Evolutionary conservation across 345 rosid genomes (phyloP).

Genomic region (Kandelia obovata): DNA sequence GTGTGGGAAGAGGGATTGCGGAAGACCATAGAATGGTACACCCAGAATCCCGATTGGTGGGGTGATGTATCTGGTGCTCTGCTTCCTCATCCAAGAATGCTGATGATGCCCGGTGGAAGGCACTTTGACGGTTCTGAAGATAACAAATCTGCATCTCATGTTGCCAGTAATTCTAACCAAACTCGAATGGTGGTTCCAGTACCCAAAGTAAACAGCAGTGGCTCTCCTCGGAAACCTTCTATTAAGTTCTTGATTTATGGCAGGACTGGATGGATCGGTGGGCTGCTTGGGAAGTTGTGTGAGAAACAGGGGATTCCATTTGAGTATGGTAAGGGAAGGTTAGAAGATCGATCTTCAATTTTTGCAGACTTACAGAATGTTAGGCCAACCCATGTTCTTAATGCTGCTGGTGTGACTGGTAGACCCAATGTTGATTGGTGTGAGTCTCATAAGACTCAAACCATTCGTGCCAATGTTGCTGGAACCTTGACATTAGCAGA

Average conservation of each 20-base stretch:
- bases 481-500: constrained; percentile 78
- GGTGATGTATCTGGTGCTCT: constrained; percentile 55
- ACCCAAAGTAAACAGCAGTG: constrained; percentile 25
- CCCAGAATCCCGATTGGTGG: constrained; percentile 44
- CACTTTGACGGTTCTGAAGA: constrained; percentile 36
- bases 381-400: constrained; percentile 78
- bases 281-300: constrained; percentile 61
- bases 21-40: constrained; percentile 81
- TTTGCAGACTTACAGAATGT: constrained; percentile 49
- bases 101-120: constrained; percentile 68
- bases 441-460: constrained; percentile 65
- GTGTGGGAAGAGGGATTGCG: constrained; percentile 79
- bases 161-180: constrained; percentile 39
- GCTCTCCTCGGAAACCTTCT: constrained; percentile 38
- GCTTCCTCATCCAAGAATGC: constrained; percentile 82
- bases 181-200: constrained; percentile 62
- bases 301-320: constrained; percentile 63
- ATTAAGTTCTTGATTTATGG: constrained; percentile 72
- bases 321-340: constrained; percentile 67
- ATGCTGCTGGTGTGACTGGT: constrained; percentile 76
- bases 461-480: constrained; percentile 66
- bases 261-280: constrained; percentile 80
- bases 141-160: constrained; percentile 28
- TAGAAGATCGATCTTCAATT: constrained; percentile 64
- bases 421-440: constrained; percentile 88